These are phyloP conservation scores for Rhodotorula sphaerocarpa DNA, from an alignment of 768 basidiomycete genomes.

Conservation along the genomic window DNA sequence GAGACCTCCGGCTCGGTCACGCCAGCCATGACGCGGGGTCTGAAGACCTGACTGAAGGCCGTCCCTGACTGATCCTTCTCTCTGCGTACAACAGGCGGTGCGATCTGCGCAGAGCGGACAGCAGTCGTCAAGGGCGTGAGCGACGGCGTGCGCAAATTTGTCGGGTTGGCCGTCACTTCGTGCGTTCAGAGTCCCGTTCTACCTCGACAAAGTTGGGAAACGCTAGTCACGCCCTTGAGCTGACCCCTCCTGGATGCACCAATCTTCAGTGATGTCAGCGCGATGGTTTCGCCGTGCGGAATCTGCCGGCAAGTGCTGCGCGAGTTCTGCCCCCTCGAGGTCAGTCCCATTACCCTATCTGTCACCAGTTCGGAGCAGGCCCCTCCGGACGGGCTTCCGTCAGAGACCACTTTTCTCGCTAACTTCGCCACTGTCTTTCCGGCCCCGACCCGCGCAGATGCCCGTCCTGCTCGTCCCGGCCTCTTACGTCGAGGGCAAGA, in stretches of 20 bases:
- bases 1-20: no score
- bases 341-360: no score
- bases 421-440: no score
- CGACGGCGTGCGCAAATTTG: conserved; percentile 62
- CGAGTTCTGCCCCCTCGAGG: conserved; percentile 66
- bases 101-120: conserved; percentile 90
- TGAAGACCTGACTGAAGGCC: no score
- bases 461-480: conserved; percentile 19
- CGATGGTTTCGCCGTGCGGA: conserved; percentile 75
- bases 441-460: conserved; percentile 11
- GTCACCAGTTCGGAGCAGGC: no score
- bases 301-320: conserved; percentile 72
- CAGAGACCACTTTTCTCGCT: no score
- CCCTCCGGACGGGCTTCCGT: no score
- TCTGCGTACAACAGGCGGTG: conserved; percentile 53
- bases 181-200: conserved; percentile 44
- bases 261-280: conserved; percentile 56
- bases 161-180: conserved; percentile 73
- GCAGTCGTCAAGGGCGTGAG: conserved; percentile 91
- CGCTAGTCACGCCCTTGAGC: no score
- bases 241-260: no score
- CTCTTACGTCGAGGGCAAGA: conserved; percentile 11
- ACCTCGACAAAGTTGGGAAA: no score
- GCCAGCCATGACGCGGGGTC: no score
- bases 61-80: background rate